Evolutionary conservation across 2,329 filamentous ascomycete genomes (phyloP).

Genomic region (Fusarium burgessii): DNA sequence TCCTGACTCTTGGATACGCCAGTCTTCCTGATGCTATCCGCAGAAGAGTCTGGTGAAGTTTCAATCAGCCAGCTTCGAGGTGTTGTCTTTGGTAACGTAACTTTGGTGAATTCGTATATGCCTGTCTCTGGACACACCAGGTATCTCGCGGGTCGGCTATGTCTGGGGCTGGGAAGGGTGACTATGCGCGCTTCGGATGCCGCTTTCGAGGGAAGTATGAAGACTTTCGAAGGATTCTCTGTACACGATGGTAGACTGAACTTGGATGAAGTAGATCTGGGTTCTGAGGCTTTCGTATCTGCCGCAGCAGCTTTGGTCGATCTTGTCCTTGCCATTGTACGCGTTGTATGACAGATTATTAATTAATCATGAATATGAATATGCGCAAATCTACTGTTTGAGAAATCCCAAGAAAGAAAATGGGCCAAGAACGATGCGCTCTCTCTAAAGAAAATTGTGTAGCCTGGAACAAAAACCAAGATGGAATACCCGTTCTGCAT

Average conservation of each 20-base stretch:
- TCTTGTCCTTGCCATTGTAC: constrained; percentile 63
- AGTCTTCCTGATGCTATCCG: constrained; percentile 32
- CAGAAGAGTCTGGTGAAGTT: constrained; percentile 28
- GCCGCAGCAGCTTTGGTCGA: constrained; percentile 54
- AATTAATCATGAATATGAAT: not conserved
- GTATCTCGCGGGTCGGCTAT: constrained; percentile 67
- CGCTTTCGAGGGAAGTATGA: constrained; percentile 70
- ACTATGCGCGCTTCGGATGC: constrained; percentile 68
- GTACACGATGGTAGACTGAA: constrained; percentile 57
- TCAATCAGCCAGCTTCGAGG: constrained; percentile 74
- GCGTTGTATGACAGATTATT: not conserved
- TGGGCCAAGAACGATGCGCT: not conserved
- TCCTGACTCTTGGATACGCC: constrained; percentile 73
- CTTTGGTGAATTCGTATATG: constrained; percentile 73
- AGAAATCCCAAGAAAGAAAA: not conserved
- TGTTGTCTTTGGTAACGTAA: constrained; percentile 63
- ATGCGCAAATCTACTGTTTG: not conserved
- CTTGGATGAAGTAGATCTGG: constrained; percentile 51
- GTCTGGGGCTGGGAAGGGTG: constrained; percentile 70
- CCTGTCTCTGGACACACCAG: constrained; percentile 71
- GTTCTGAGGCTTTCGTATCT: constrained; percentile 44
- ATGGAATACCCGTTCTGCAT: not conserved
- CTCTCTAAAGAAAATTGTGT: constrained; percentile 1
- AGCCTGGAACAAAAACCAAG: constrained; percentile 3
- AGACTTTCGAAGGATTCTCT: constrained; percentile 64